These are phyloP conservation scores for Plenodomus biglobosus DNA, from an alignment of 2,329 filamentous ascomycete species.

Conservation along the genomic window DNA sequence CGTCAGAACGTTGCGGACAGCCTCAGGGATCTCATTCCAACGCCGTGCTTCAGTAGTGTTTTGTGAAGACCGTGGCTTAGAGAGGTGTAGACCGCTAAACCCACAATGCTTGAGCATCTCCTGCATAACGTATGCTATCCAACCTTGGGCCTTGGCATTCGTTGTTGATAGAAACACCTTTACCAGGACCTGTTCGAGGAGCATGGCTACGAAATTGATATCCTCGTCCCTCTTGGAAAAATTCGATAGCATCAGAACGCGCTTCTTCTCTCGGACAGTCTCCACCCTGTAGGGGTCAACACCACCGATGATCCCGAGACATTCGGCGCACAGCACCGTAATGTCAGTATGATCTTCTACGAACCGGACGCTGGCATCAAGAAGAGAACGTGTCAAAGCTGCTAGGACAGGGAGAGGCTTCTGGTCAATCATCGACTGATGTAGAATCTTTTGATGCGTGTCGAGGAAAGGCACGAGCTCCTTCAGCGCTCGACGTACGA, in stretches of 20 bases:
- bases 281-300: slow-evolving; percentile 90
- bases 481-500: slow-evolving; percentile 76
- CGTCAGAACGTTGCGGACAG: slow-evolving; percentile 75
- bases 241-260: slow-evolving; percentile 86
- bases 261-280: slow-evolving; percentile 71
- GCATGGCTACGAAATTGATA: slow-evolving; percentile 80
- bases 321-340: slow-evolving; percentile 72
- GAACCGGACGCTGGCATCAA: slow-evolving; percentile 85
- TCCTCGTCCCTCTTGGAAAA: slow-evolving; percentile 78
- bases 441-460: slow-evolving; percentile 73
- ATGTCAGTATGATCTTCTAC: slow-evolving; percentile 68
- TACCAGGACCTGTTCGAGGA: slow-evolving; percentile 84
- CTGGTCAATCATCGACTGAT: slow-evolving; percentile 77
- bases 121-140: slow-evolving; percentile 93
- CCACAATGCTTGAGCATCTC: slow-evolving; percentile 78
- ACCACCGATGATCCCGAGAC: slow-evolving; percentile 85
- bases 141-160: slow-evolving; percentile 84
- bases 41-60: slow-evolving; percentile 64
- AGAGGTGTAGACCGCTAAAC: slow-evolving; percentile 60
- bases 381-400: slow-evolving; percentile 70
- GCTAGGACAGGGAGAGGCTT: slow-evolving; percentile 76
- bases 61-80: slow-evolving; percentile 57
- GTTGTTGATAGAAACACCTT: slow-evolving; percentile 89
- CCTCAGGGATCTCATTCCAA: slow-evolving; percentile 77
- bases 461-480: slow-evolving; percentile 77